A percentile compares a stretch with the other conserved stretches of the same genome.
Evolutionary conservation across 345 rosid genomes (phyloP).

Genomic region (Punica granatum): DNA sequence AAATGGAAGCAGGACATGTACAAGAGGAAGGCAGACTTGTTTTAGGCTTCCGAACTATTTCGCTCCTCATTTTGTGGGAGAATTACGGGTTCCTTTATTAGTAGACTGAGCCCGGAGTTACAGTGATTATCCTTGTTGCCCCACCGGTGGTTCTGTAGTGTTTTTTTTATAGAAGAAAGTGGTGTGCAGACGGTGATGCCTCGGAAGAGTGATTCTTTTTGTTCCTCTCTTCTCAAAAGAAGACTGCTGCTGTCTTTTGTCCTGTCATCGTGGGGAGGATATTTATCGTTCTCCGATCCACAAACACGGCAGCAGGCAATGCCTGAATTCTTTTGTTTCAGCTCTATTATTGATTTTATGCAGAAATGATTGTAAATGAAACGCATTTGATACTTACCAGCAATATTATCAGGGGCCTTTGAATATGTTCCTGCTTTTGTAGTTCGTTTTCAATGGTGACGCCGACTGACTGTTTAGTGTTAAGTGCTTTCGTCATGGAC

Average conservation of each 20-base stretch:
- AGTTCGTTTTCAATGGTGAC: too few species aligned
- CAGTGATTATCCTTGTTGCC: conserved; percentile 6
- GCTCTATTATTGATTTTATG: neutral
- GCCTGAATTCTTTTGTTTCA: neutral
- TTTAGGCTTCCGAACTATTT: conserved; percentile 24
- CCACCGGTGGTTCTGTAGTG: neutral
- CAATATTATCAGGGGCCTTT: neutral
- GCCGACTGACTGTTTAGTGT: neutral
- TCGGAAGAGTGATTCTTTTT: conserved; percentile 14
- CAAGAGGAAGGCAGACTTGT: conserved; percentile 76
- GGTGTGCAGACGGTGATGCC: conserved; percentile 4
- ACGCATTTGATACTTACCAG: neutral
- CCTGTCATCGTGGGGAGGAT: neutral
- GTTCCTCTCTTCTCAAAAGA: conserved; percentile 3
- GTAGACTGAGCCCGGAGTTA: conserved; percentile 4
- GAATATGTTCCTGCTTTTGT: neutral
- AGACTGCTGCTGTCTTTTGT: neutral
- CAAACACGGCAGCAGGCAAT: neutral
- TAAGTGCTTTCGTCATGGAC: neutral
- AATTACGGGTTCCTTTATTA: conserved; percentile 3
- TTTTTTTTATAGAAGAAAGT: neutral
- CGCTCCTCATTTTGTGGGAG: neutral
- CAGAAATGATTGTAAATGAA: neutral
- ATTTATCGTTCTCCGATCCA: neutral
- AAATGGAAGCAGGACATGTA: conserved; percentile 96